Percentiles rank a stretch among this genome's conserved stretches.
Conservation (phyloP, 1,284 basidiomycete genomes). For the Schizophyllum amplum region DNA sequence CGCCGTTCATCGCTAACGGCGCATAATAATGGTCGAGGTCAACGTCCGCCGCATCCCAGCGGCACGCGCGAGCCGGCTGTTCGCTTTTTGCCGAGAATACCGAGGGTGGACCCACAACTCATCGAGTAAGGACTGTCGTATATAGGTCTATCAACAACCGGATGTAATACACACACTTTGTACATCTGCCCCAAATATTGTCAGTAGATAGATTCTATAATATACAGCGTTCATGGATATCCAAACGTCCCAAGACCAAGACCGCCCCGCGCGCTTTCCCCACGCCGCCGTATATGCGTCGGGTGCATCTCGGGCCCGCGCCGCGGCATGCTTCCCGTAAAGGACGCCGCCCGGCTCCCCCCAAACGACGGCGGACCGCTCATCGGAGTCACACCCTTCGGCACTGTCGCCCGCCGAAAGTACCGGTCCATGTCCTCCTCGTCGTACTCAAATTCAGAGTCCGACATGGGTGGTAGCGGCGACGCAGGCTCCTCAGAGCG, state of each 20-base stretch:
- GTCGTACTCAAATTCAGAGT: constrained; percentile 51
- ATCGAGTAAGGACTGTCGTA: neutral
- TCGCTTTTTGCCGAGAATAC: neutral
- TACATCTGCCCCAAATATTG: neutral
- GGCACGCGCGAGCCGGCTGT: neutral
- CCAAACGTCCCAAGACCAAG: neutral
- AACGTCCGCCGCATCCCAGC: neutral
- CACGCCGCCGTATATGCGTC: neutral
- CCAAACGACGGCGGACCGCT: neutral
- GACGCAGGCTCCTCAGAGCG: constrained; percentile 20
- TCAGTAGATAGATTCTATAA: neutral
- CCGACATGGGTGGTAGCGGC: constrained; percentile 23
- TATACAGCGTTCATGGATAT: neutral
- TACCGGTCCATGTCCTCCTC: constrained; percentile 71
- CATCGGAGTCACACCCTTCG: neutral
- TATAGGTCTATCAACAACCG: neutral
- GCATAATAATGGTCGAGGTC: neutral
- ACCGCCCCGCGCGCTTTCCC: neutral
- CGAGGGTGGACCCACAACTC: neutral
- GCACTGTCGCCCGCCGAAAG: constrained; percentile 33
- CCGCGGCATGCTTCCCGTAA: neutral
- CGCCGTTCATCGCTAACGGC: neutral
- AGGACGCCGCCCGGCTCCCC: neutral
- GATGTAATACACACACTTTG: neutral
- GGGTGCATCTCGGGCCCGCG: neutral